Base-by-base conservation (phyloP, 1,284 basidiomycete species). In the Tremellales sp. region DNA sequence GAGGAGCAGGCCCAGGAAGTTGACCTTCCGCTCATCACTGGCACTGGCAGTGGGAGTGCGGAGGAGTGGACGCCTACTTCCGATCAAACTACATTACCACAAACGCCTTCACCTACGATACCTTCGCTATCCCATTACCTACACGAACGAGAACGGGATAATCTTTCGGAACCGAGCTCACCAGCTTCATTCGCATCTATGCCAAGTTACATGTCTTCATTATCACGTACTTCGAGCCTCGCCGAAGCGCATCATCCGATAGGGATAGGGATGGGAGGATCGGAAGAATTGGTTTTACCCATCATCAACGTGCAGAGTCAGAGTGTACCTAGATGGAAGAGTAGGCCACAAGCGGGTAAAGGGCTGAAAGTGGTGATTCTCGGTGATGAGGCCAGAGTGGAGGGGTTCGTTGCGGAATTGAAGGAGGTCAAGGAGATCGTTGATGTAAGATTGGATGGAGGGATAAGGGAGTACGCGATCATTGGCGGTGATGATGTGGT, bases 211-310 rank as follows among this genome's bases (percentile, higher is more conserved):
- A 39, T 39, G 10, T 13, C 36, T 11, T 39, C 36, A 39, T 13
- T 21, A 21, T 39, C 36, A 12, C 36, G 36, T 8, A 39, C 19
- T 7, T 39, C 36, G n/a, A n/a, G n/a, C n/a, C n/a, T n/a, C n/a
- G n/a, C n/a, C n/a, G n/a, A n/a, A n/a, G n/a, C n/a, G n/a, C n/a
- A n/a, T n/a, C n/a, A n/a, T n/a, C n/a, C n/a, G 29, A 33, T n/a
- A n/a, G 29, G 58, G 89, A 92, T 70, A 77, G 89, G 52, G 89
- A 93, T 61, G 91, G n/a, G 94, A 39, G 36, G 36, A 39, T n/a
- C 13, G 8, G 36, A 39, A 17, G 36, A 39, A 27, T 45, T 29
- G 24, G 43, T 45, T 10, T 8, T 45, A 11, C 27, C 17, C 10
- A 45, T 21, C 6, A 10, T 45, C 13, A 29, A 27, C 25, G 8